Percentiles rank a stretch among this genome's conserved stretches.
These are phyloP conservation scores for Immersiella caudata DNA, from an alignment of 495 filamentous ascomycete species.

Conservation along the genomic window DNA sequence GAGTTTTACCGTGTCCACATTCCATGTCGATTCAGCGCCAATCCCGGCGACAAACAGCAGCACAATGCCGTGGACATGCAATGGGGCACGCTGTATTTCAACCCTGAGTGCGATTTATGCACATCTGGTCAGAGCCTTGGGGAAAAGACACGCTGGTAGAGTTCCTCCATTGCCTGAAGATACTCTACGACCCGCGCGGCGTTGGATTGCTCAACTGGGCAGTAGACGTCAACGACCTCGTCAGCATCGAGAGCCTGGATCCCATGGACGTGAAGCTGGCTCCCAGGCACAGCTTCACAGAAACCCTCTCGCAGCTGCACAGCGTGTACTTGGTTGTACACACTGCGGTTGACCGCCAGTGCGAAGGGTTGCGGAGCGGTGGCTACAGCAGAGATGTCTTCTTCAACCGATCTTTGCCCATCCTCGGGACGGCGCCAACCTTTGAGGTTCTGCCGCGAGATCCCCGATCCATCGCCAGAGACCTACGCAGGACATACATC, in stretches of 20 bases:
- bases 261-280: neutral
- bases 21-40: neutral
- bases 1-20: neutral
- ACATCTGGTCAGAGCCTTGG: neutral
- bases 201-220: neutral
- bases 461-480: neutral
- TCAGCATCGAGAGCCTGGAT: neutral
- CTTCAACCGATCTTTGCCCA: conserved; percentile 4
- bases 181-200: neutral
- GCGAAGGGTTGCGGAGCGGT: neutral
- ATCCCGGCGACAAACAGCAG: neutral
- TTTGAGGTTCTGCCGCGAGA: neutral
- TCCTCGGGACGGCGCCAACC: neutral
- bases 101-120: neutral
- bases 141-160: neutral
- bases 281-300: neutral
- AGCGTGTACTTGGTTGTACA: neutral
- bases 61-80: neutral
- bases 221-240: neutral
- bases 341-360: neutral
- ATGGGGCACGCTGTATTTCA: neutral
- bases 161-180: neutral
- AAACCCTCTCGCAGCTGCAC: neutral
- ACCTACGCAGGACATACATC: neutral
- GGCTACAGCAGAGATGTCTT: neutral